Base-by-base conservation (phyloP, 2,329 filamentous ascomycete species). In the Sporothrix pallida region DNA sequence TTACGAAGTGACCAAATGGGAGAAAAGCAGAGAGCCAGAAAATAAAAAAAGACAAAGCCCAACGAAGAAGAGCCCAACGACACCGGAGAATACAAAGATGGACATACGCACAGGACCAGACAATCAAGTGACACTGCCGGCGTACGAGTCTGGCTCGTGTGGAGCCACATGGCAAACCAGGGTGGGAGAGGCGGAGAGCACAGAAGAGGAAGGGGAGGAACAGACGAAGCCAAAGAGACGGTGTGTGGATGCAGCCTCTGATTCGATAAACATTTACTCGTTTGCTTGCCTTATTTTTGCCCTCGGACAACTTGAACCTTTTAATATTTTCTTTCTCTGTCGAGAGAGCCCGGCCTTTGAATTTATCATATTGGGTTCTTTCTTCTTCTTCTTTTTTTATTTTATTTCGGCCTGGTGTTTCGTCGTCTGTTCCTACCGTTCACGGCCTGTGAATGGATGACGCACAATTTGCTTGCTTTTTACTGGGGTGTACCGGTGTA, bases 41-140 rank as follows among this genome's bases (percentile, higher is more conserved):
- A 37, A 17, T 4, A 54, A 63, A 50, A 68, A 48, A n/a, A n/a
- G 54, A 26, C 70, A 71, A 60, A n/a, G 54, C 37, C 37, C 60
- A 67, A 31, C 44, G 23, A 46, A 23, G 23, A 46, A 23, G 31
- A 46, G 52, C 54, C 26, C 46, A 54, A 56, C 37, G 58, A 26
- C 46, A 44, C 44, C 58, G 42, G 20, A 23, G 44, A 52, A 15
- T 17, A 31, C 15, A n/a, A 20, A 56, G 10, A 23, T 52, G 50
- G 17, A n/a, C 44, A 23, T 37, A 44, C 31, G 46, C 48, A 73
- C 67, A 73, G 46, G 56, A 63, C 7, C 44, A 56, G 26, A 52
- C 67, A 74, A 71, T 71, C 72, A 73, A 74, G 72, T 74, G 72
- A 71, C 72, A 71, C 72, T 23, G 62, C n/a, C 48, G 69, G 56